phyloP scores from a whole-genome alignment of 768 basidiomycete genomes.

The Russula ochroleuca region DNA sequence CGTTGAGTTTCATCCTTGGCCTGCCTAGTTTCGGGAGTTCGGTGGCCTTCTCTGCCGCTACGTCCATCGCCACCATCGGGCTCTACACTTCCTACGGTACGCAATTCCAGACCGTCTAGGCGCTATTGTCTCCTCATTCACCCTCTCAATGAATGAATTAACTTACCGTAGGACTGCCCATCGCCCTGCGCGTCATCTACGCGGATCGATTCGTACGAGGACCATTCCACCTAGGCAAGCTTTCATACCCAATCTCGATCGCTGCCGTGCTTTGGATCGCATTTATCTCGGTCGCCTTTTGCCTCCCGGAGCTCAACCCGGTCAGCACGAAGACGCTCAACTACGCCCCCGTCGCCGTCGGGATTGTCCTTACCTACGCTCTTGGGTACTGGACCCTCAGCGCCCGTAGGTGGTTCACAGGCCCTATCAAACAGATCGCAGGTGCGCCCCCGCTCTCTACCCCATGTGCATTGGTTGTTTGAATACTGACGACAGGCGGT shows the following conservation, averaged over 20 bases:
- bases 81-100: conserved; percentile 70
- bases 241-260: conserved; percentile 59
- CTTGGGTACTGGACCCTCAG: conserved; percentile 58
- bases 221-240: conserved; percentile 63
- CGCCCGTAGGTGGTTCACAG: conserved; percentile 59
- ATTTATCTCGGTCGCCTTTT: conserved; percentile 70
- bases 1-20: conserved; percentile 68
- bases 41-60: conserved; percentile 60
- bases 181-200: conserved; percentile 56
- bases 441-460: neutral
- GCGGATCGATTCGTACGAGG: conserved; percentile 56
- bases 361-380: conserved; percentile 60
- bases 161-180: conserved; percentile 51
- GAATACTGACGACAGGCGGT: neutral
- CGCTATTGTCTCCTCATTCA: no score
- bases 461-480: neutral
- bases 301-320: conserved; percentile 65
- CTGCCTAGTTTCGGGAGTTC: conserved; percentile 68
- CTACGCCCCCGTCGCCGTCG: conserved; percentile 70
- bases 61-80: conserved; percentile 66
- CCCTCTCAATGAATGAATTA: no score
- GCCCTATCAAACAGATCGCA: conserved; percentile 60
- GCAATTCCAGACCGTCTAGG: conserved; percentile 8
- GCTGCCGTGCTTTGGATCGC: conserved; percentile 58
- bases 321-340: conserved; percentile 64